phyloP scores from a whole-genome alignment of 345 rosid species.

The Eucalyptus regnans region DNA sequence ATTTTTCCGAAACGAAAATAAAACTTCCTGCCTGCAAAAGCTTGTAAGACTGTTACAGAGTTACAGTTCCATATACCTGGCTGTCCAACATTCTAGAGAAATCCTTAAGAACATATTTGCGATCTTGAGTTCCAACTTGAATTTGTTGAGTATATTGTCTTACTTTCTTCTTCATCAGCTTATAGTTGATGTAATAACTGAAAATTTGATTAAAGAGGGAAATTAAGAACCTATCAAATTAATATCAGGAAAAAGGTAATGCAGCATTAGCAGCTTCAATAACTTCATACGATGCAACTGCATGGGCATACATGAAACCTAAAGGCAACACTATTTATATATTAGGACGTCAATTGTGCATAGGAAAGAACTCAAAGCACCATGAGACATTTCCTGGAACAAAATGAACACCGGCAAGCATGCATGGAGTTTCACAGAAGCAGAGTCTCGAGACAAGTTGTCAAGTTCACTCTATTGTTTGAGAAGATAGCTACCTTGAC shows the following conservation, averaged over 20 bases:
- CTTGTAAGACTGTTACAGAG: background rate
- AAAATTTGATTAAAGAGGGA: background rate
- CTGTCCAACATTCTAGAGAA: slow-evolving; percentile 93
- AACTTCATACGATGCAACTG: background rate
- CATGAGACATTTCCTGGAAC: background rate
- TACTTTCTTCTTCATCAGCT: slow-evolving; percentile 93
- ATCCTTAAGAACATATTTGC: slow-evolving; percentile 84
- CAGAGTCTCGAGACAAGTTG: background rate
- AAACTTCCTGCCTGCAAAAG: background rate
- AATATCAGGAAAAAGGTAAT: background rate
- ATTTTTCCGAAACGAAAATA: background rate
- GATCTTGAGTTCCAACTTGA: slow-evolving; percentile 60
- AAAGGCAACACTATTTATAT: background rate
- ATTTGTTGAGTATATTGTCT: slow-evolving; percentile 76
- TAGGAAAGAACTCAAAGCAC: background rate
- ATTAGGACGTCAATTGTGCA: background rate
- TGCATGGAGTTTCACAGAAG: background rate
- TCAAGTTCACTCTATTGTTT: background rate
- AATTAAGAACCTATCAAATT: background rate
- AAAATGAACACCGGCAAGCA: background rate
- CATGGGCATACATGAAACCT: background rate
- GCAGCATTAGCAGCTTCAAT: background rate
- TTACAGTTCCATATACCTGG: slow-evolving; percentile 35
- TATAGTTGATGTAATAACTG: slow-evolving; percentile 93
- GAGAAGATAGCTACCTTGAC: background rate